Conservation (phyloP, 2,329 filamentous ascomycete genomes). For the Trichoderma afroharzianum region DNA sequence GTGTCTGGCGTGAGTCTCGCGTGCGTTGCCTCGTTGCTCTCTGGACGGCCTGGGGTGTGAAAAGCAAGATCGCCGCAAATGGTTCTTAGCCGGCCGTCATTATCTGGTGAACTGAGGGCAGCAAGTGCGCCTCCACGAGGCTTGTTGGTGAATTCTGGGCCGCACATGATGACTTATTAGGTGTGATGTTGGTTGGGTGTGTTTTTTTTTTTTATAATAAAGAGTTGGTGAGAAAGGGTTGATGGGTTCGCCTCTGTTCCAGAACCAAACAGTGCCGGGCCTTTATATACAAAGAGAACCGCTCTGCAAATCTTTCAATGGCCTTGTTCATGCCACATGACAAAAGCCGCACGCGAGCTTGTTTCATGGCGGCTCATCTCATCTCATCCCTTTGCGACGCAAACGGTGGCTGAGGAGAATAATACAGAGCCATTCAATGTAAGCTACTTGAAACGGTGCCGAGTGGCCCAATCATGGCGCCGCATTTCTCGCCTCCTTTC, state of each 20-base stretch:
- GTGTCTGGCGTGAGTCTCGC: constrained; percentile 37
- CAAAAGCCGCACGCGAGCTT: background rate
- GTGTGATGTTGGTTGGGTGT: background rate
- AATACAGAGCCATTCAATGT: background rate
- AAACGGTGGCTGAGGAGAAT: background rate
- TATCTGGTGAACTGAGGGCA: constrained; percentile 35
- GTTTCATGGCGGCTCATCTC: background rate
- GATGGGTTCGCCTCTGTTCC: background rate
- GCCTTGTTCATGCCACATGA: background rate
- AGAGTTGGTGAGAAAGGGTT: background rate
- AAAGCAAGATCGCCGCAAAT: constrained; percentile 41
- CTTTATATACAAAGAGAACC: background rate
- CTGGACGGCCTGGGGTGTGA: constrained; percentile 39
- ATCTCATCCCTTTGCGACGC: background rate
- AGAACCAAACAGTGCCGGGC: background rate
- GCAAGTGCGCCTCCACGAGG: constrained; percentile 46
- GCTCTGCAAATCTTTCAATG: background rate
- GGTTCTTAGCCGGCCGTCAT: background rate
- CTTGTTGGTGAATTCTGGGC: constrained; percentile 38
- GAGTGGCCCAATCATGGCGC: constrained; percentile 29
- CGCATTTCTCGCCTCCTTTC: constrained; percentile 22
- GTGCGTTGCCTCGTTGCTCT: constrained; percentile 39
- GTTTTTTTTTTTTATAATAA: background rate
- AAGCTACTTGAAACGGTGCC: background rate
- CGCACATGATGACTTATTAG: constrained; percentile 38